Conservation (phyloP, 176 grass and related monocot species). For the Zea mays region DNA sequence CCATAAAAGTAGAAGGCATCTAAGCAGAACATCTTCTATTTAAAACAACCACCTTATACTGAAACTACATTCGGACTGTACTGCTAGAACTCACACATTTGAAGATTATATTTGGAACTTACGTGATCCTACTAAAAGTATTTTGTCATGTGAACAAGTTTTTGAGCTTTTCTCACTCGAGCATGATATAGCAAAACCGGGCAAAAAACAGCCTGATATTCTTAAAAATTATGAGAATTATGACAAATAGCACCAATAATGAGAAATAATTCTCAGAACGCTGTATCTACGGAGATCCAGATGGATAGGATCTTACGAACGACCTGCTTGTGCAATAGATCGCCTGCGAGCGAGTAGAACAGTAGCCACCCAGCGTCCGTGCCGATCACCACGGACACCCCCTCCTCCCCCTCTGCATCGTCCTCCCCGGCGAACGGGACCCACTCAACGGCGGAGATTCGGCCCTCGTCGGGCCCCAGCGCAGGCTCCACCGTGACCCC, state of each 20-base stretch:
- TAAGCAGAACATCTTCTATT: not conserved
- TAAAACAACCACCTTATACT: no score
- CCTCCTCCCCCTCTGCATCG: conserved; percentile 10
- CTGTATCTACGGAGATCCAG: not conserved
- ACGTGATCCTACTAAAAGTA: not conserved
- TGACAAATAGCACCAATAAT: not conserved
- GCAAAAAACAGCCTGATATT: not conserved
- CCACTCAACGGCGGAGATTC: conserved; percentile 71
- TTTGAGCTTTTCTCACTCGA: not conserved
- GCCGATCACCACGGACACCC: conserved; percentile 50
- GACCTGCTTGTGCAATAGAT: conserved; percentile 93
- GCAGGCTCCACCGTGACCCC: conserved; percentile 48
- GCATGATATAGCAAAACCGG: not conserved
- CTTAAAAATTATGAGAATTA: not conserved
- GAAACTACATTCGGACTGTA: not conserved
- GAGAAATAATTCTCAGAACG: not conserved
- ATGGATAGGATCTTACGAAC: not conserved
- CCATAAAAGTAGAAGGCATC: conserved; percentile 13
- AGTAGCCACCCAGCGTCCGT: conserved; percentile 70
- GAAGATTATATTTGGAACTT: not conserved
- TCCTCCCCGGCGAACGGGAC: conserved; percentile 47
- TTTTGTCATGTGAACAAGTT: not conserved
- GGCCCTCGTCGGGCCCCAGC: conserved; percentile 56
- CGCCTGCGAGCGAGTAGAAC: conserved; percentile 62
- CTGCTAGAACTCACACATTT: not conserved